Evolutionary conservation across 2,329 filamentous ascomycete genomes (phyloP), one percentile per base, ranked within the genome.

Genomic region (Penicillium sp.): DNA sequence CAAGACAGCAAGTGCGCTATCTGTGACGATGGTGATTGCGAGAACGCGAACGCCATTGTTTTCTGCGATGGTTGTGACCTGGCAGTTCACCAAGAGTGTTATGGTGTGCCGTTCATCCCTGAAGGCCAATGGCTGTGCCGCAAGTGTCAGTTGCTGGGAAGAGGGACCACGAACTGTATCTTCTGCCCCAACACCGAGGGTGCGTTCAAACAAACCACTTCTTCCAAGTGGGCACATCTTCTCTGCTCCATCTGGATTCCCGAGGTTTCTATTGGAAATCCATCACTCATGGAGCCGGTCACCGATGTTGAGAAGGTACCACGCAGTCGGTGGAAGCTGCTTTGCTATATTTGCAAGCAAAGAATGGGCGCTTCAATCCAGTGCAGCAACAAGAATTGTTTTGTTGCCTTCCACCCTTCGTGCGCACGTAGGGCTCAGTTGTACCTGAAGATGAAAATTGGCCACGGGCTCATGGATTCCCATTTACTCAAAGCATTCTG

Each of bases 191-290:
- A 97, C 68, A 94, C 89, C 1, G 94, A 97, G 63, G 94, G 94
- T 13, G 94, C 94, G 3, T 99, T 99, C 78, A 99, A 99, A 71
- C 94, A 97, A 73, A 97, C 94, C 1, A 96, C 91, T 59, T 89
- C 90, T 2, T 91, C 92, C 2, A 94, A 95, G 74, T 99, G 94
- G 94, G 90, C 92, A 24, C 94, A 99, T 79, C 76, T 99, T 10
- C 83, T 99, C 8, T 99, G 94, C 68, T 90, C 94, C 28, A 94
- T 97, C 77, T 99, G 94, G 94, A 96, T 99, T 63, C 94, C 94
- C 0, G 94, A 99, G 74, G 90, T 97, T 6, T 92, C 90, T 4
- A 83, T 99, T 44, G 94, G 92, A 13, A 99, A 99, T 66, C 88
- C 90, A 55, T 96, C 92, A 7, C 94, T 97, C 69, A 96, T 97